phyloP scores from a whole-genome alignment of 306 rosid genomes.

The Acmispon strigosus region DNA sequence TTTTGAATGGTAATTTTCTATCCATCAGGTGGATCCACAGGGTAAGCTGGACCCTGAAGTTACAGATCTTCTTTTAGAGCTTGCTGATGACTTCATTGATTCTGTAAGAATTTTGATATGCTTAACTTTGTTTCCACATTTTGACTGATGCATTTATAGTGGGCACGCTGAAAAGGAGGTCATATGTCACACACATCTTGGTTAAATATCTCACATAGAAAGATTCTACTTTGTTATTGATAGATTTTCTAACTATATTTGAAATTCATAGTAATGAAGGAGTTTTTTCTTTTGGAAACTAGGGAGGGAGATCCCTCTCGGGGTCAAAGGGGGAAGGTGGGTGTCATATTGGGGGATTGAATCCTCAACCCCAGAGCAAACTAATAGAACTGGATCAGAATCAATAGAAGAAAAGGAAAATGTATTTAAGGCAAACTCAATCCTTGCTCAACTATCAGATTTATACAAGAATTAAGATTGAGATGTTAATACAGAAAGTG shows the following conservation, averaged over 20 bases:
- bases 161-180: not conserved
- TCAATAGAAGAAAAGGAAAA: too few species aligned
- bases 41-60: constrained; percentile 87
- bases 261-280: not conserved
- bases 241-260: not conserved
- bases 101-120: constrained; percentile 50
- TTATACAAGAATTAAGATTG: too few species aligned
- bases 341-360: not conserved
- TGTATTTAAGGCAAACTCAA: too few species aligned
- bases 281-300: not conserved
- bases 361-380: not conserved
- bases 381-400: too few species aligned
- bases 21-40: constrained; percentile 73
- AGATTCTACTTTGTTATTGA: not conserved
- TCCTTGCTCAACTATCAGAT: too few species aligned
- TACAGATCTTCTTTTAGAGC: constrained; percentile 86
- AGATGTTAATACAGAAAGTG: too few species aligned
- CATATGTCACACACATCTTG: not conserved
- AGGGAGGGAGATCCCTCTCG: not conserved
- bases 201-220: not conserved
- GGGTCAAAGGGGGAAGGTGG: not conserved
- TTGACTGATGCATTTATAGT: not conserved
- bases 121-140: not conserved
- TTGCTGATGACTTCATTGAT: constrained; percentile 95
- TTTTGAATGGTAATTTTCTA: constrained; percentile 16